These are phyloP conservation scores for Acanthamoeba polyphaga DNA, from an alignment of 208 protist genomes.

Conservation along the genomic window DNA sequence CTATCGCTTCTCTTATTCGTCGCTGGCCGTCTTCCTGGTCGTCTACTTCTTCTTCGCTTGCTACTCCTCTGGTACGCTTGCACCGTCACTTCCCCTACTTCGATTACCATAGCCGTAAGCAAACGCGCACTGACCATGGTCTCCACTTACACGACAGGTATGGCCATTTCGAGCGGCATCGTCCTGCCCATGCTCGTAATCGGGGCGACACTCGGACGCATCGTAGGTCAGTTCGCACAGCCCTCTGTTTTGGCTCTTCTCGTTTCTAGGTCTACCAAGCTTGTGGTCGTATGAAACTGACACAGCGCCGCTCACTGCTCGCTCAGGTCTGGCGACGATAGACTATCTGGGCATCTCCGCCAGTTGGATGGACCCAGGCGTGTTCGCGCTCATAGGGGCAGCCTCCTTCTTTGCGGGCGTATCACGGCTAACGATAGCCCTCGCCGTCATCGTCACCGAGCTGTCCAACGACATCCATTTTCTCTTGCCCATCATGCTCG, in stretches of 20 bases:
- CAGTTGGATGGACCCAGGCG: conserved; percentile 69
- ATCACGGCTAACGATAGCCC: conserved; percentile 95
- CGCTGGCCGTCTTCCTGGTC: conserved; percentile 91
- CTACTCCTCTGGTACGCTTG: conserved; percentile 68
- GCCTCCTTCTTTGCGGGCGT: conserved; percentile 94
- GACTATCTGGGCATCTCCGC: neutral
- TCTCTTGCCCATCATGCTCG: conserved; percentile 95
- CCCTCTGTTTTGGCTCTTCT: too few species aligned
- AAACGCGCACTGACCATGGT: neutral
- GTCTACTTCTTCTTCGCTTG: conserved; percentile 92
- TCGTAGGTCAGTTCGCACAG: conserved; percentile 79
- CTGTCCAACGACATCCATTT: conserved; percentile 95
- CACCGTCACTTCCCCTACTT: neutral
- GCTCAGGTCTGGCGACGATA: neutral
- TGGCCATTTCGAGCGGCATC: conserved; percentile 92
- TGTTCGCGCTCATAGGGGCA: conserved; percentile 94
- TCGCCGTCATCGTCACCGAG: conserved; percentile 96
- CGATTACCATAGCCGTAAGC: neutral
- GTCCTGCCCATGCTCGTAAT: conserved; percentile 94
- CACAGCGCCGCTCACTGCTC: neutral
- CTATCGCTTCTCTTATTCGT: conserved; percentile 88
- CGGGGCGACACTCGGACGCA: conserved; percentile 92
- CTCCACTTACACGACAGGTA: conserved; percentile 85
- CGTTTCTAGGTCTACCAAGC: neutral
- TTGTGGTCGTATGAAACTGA: neutral